Percentiles rank a stretch among this genome's conserved stretches.
Evolutionary conservation across 306 rosid genomes (phyloP).

Genomic region (Casuarina glauca): DNA sequence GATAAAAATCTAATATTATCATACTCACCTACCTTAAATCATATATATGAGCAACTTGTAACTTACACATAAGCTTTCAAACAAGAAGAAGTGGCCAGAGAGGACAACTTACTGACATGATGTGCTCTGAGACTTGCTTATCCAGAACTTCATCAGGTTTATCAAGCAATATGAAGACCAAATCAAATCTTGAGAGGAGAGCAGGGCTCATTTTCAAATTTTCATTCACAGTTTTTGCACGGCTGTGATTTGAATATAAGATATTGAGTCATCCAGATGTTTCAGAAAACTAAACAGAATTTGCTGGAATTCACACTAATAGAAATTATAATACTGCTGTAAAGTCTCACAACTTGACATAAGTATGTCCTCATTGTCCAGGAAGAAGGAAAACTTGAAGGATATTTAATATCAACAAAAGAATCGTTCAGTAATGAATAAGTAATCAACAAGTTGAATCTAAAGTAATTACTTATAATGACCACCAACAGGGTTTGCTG

Average conservation of each 20-base stretch:
- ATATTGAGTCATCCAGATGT: conserved; percentile 22
- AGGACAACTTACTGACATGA: conserved; percentile 81
- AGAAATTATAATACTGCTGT: background rate
- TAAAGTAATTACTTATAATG: conserved; percentile 71
- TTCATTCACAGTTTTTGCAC: conserved; percentile 95
- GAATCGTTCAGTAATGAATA: conserved; percentile 17
- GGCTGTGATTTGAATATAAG: conserved; percentile 57
- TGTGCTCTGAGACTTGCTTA: conserved; percentile 91
- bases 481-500: conserved; percentile 97
- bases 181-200: conserved; percentile 87
- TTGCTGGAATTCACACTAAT: conserved; percentile 10
- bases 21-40: conserved; percentile 25
- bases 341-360: conserved; percentile 16
- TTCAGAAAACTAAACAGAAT: conserved; percentile 23
- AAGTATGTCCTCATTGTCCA: background rate
- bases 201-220: conserved; percentile 92
- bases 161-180: conserved; percentile 93
- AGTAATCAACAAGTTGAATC: conserved; percentile 15
- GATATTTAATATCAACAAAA: conserved; percentile 15
- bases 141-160: conserved; percentile 93
- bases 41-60: conserved; percentile 24
- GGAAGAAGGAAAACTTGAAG: background rate
- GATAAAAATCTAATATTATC: conserved; percentile 11
- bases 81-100: conserved; percentile 18
- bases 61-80: conserved; percentile 15